phyloP scores from a whole-genome alignment of 208 protist genomes.

The Angomonas deanei region DNA sequence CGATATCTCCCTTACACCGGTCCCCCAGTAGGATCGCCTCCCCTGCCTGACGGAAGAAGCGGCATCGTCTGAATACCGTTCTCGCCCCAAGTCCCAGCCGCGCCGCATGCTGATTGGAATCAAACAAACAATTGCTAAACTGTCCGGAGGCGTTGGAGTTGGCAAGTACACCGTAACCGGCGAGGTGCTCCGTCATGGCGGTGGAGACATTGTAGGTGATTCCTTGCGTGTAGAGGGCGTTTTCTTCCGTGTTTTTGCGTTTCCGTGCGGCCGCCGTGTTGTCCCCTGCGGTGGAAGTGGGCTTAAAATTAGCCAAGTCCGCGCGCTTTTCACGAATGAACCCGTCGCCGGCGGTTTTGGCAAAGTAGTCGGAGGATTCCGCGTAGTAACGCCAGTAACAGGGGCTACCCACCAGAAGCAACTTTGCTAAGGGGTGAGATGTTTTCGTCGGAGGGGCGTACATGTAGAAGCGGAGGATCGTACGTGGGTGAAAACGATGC shows the following conservation, averaged over 20 bases:
- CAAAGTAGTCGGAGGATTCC: conserved; percentile 9
- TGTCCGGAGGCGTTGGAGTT: conserved; percentile 9
- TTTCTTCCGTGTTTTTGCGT: conserved; percentile 2
- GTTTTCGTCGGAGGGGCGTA: background rate
- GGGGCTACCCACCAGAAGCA: conserved; percentile 21
- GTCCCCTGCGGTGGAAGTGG: no score
- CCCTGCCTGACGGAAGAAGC: conserved; percentile 11
- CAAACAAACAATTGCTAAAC: conserved; percentile 18
- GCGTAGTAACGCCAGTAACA: conserved; percentile 23
- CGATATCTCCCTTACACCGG: background rate
- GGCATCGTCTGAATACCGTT: conserved; percentile 13
- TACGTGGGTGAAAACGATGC: background rate
- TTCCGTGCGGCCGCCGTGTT: background rate
- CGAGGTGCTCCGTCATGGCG: conserved; percentile 15
- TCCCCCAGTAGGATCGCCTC: conserved; percentile 12
- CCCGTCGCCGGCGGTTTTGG: background rate
- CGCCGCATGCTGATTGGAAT: conserved; percentile 15
- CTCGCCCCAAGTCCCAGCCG: conserved; percentile 11
- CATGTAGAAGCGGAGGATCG: background rate
- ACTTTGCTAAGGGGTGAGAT: conserved; percentile 5
- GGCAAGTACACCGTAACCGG: conserved; percentile 19
- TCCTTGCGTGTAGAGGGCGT: background rate
- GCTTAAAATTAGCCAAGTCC: background rate
- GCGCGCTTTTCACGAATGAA: background rate
- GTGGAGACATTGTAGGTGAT: conserved; percentile 9